Conservation (phyloP, 2,329 filamentous ascomycete species). For the Cordyceps javanica region DNA sequence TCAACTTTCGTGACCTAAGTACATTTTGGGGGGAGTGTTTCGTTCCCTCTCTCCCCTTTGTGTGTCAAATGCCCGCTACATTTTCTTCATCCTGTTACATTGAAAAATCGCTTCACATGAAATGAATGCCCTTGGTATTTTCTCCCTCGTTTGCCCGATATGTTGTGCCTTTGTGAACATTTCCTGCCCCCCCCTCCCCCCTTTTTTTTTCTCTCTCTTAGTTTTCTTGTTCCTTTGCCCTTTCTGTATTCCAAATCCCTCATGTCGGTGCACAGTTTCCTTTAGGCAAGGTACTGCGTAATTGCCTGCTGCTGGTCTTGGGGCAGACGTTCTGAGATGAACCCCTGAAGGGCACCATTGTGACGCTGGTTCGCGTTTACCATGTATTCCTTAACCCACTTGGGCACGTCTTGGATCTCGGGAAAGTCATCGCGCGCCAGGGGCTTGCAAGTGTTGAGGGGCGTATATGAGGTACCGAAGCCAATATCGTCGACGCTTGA, state of each 20-base stretch:
- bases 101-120: conserved; percentile 7
- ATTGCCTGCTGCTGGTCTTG: conserved; percentile 52
- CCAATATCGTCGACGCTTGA: conserved; percentile 91
- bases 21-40: no score
- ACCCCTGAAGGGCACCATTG: conserved; percentile 62
- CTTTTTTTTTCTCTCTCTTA: neutral
- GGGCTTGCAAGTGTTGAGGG: conserved; percentile 82
- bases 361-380: conserved; percentile 71
- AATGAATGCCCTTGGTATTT: conserved; percentile 8
- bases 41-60: no score
- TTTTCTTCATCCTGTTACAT: neutral
- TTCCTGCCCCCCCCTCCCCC: no score
- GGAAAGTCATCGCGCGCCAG: conserved; percentile 74
- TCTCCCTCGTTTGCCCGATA: neutral
- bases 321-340: conserved; percentile 65
- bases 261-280: neutral
- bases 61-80: neutral
- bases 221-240: neutral
- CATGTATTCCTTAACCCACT: conserved; percentile 78
- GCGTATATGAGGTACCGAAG: conserved; percentile 91
- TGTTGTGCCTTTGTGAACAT: conserved; percentile 7
- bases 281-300: conserved; percentile 42
- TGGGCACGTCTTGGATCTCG: conserved; percentile 71
- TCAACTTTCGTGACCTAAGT: no score
- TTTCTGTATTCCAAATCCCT: conserved; percentile 25